phyloP scores from a whole-genome alignment of 2,329 filamentous ascomycete species.

The Neocucurbitaria cava region DNA sequence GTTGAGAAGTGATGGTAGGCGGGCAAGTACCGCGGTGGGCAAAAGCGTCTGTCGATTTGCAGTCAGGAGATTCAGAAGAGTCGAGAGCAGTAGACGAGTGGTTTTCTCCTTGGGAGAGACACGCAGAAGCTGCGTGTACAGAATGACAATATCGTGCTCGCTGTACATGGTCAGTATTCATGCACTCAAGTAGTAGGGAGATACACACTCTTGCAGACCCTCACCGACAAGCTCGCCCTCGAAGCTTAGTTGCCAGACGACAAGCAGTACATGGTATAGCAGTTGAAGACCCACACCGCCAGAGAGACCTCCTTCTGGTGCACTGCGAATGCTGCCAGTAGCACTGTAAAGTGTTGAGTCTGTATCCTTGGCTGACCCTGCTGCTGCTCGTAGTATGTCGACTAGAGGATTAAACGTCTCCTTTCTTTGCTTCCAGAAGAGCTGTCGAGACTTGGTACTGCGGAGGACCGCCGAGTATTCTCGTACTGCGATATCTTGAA shows the following conservation, averaged over 20 bases:
- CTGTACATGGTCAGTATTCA: conserved; percentile 55
- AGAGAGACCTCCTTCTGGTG: conserved; percentile 66
- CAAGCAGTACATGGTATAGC: conserved; percentile 90
- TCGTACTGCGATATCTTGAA: conserved; percentile 95
- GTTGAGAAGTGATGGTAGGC: conserved; percentile 70
- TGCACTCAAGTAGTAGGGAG: background rate
- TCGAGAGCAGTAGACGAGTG: conserved; percentile 87
- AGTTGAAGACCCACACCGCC: conserved; percentile 91
- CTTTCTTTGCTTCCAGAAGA: conserved; percentile 90
- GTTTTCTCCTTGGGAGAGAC: conserved; percentile 98
- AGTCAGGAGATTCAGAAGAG: conserved; percentile 85
- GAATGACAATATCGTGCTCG: conserved; percentile 88
- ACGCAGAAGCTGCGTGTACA: conserved; percentile 91
- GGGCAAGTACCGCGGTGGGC: conserved; percentile 84
- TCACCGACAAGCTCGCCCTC: conserved; percentile 75
- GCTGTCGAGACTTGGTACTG: conserved; percentile 72
- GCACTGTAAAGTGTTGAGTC: conserved; percentile 66
- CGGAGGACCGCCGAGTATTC: conserved; percentile 86
- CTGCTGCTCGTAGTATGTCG: conserved; percentile 77
- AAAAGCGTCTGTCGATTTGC: conserved; percentile 72
- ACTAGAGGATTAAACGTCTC: conserved; percentile 85
- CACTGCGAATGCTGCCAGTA: conserved; percentile 64
- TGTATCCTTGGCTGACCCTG: conserved; percentile 74
- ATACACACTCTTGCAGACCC: conserved; percentile 80
- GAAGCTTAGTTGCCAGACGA: conserved; percentile 96